Evolutionary conservation across 2,329 filamentous ascomycete species (phyloP), one percentile per base, ranked within the genome.

Genomic region (Aurifilum marmelostoma): DNA sequence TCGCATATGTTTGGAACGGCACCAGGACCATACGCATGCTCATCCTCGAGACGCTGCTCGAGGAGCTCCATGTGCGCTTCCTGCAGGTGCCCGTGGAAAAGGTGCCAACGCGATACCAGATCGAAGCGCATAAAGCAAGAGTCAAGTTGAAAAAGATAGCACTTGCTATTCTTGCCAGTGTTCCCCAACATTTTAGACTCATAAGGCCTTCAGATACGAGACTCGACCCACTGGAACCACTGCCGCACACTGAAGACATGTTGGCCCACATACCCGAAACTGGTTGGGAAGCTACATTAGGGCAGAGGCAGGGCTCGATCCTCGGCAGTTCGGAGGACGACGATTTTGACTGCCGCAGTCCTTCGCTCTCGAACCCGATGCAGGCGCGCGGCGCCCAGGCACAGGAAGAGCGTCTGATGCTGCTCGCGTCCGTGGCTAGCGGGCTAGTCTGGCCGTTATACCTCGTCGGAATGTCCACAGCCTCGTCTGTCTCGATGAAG

Each of bases 371-470:
- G 37, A 80, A 83, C 60, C 79, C 81, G 2, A 80, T 79, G 8
- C 77, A 79, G 41, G 78, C 78, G 1, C 75, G 72, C 21, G 75
- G 75, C 47, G 72, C 75, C 18, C 77, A 78, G 9, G 78, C 79
- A 59, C 79, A 80, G 56, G 80, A 81, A 0, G 80, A 80, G 68
- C 78, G 83, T 32, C 83, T 84, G 74, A 81, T 85, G 80, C 81
- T 83, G 5, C 76, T 86, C 8, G 82, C 81, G 0, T 83, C 83
- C 11, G 80, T 82, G 0, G 83, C 83, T 32, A 83, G 84, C 71
- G 81, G 82, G 21, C 79, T 84, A 11, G 80, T 86, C 52, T 85
- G 83, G 83, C 84, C 84, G 5, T 77, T 86, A 3, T 86, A 84
- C 67, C 79, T 82, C 14, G 79, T 83, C 9, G 84, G 83, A 66